Evolutionary conservation across 345 rosid species (phyloP).

Genomic region (Syzygium oleosum): DNA sequence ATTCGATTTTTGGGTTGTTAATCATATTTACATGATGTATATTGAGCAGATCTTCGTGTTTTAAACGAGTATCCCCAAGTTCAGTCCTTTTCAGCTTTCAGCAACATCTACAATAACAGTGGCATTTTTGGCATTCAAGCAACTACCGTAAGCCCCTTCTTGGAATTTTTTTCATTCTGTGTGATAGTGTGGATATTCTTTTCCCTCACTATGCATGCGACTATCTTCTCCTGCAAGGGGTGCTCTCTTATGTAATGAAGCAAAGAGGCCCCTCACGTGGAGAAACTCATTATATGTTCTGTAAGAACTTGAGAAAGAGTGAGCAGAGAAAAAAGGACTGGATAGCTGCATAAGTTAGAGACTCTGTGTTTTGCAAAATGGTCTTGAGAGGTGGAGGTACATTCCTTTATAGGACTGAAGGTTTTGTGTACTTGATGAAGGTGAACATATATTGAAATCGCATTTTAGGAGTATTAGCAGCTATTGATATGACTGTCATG

Average conservation of each 20-base stretch:
- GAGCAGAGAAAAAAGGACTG: not conserved
- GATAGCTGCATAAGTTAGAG: not conserved
- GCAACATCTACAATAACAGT: constrained; percentile 64
- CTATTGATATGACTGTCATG: not conserved
- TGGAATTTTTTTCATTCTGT: not conserved
- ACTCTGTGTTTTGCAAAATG: not conserved
- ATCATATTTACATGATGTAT: not conserved
- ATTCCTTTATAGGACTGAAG: not conserved
- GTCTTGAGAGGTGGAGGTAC: not conserved
- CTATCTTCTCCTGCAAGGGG: not conserved
- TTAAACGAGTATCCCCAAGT: constrained; percentile 65
- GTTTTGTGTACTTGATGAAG: not conserved
- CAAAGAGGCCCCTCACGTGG: not conserved
- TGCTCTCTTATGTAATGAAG: not conserved
- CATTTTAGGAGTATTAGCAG: not conserved
- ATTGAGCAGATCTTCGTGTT: constrained; percentile 58
- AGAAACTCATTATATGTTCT: not conserved
- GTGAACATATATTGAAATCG: not conserved
- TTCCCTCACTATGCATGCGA: not conserved
- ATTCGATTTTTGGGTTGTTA: not conserved
- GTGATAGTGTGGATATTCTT: not conserved
- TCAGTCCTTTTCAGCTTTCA: constrained; percentile 80
- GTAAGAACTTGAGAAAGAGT: not conserved
- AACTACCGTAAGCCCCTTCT: constrained; percentile 46
- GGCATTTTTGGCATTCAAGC: constrained; percentile 79